Conservation (phyloP, 768 basidiomycete genomes). For the Suillus hirtellus region DNA sequence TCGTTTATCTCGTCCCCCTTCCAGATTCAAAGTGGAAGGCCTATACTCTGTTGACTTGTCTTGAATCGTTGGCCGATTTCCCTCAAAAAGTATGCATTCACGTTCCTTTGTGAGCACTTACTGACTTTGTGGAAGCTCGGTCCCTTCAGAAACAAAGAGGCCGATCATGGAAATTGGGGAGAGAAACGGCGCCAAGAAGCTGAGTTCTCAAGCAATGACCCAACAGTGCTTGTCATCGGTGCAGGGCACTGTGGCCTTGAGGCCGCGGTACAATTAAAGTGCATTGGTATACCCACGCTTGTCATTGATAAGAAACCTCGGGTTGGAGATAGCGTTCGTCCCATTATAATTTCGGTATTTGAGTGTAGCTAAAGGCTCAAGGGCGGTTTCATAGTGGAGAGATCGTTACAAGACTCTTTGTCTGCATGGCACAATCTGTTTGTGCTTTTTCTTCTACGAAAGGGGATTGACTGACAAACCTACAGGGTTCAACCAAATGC, state of each 20-base stretch:
- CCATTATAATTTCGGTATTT: not conserved
- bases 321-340: slow-evolving; percentile 47
- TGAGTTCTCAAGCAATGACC: slow-evolving; percentile 50
- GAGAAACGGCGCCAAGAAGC: slow-evolving; percentile 41
- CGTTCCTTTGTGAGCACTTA: not conserved
- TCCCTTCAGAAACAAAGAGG: slow-evolving; percentile 38
- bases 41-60: slow-evolving; percentile 56
- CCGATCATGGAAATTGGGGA: slow-evolving; percentile 59
- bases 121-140: slow-evolving; percentile 32
- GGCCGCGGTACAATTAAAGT: slow-evolving; percentile 64
- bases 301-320: slow-evolving; percentile 56
- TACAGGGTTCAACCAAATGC: slow-evolving; percentile 54
- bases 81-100: slow-evolving; percentile 43
- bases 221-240: slow-evolving; percentile 62
- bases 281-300: slow-evolving; percentile 53
- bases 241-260: slow-evolving; percentile 70
- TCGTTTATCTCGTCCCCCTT: slow-evolving; percentile 53
- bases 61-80: slow-evolving; percentile 57
- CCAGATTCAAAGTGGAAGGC: slow-evolving; percentile 55
- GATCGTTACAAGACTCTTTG: slow-evolving; percentile 37
- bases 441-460: slow-evolving; percentile 18
- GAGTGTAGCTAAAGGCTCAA: slow-evolving; percentile 1
- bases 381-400: slow-evolving; percentile 42
- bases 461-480: not conserved
- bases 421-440: slow-evolving; percentile 53